A percentile compares a stretch with the other conserved stretches of the same genome.
These are phyloP conservation scores for Sclerotinia glacialis DNA, from an alignment of 2,329 filamentous ascomycete species.

Conservation along the genomic window DNA sequence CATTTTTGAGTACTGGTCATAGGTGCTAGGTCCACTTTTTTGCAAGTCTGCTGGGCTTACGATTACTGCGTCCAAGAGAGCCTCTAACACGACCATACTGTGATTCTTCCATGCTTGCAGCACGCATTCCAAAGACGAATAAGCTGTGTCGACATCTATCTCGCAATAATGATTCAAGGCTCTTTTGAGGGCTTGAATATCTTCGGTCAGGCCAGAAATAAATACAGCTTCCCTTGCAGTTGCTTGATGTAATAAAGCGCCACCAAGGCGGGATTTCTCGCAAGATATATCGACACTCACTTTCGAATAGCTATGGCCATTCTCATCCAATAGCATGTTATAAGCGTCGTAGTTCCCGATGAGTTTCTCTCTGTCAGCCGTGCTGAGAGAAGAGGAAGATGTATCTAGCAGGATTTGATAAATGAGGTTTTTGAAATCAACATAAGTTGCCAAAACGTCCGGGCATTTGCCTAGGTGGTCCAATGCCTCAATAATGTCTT, in stretches of 20 bases:
- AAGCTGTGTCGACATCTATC: constrained; percentile 21
- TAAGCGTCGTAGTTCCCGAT: neutral
- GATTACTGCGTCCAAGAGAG: neutral
- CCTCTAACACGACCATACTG: neutral
- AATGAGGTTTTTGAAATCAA: constrained; percentile 39
- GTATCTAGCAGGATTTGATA: constrained; percentile 21
- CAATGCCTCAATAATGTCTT: constrained; percentile 4
- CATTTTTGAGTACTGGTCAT: constrained; percentile 6
- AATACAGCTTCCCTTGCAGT: constrained; percentile 24
- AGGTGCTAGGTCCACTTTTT: neutral
- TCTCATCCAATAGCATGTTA: neutral
- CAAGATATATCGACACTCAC: neutral
- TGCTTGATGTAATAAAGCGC: constrained; percentile 22
- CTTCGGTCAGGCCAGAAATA: constrained; percentile 18
- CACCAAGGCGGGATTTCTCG: neutral
- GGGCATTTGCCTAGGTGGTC: neutral
- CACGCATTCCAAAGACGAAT: constrained; percentile 24
- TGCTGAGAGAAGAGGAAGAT: neutral
- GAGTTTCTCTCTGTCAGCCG: neutral
- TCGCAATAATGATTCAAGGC: constrained; percentile 5
- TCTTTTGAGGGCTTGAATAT: constrained; percentile 18
- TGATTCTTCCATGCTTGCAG: constrained; percentile 22
- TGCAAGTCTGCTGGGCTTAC: constrained; percentile 1
- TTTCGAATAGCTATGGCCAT: constrained; percentile 8
- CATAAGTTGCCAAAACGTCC: constrained; percentile 37